Evolutionary conservation across 2,329 filamentous ascomycete genomes (phyloP).

Genomic region (Claviceps sp.): DNA sequence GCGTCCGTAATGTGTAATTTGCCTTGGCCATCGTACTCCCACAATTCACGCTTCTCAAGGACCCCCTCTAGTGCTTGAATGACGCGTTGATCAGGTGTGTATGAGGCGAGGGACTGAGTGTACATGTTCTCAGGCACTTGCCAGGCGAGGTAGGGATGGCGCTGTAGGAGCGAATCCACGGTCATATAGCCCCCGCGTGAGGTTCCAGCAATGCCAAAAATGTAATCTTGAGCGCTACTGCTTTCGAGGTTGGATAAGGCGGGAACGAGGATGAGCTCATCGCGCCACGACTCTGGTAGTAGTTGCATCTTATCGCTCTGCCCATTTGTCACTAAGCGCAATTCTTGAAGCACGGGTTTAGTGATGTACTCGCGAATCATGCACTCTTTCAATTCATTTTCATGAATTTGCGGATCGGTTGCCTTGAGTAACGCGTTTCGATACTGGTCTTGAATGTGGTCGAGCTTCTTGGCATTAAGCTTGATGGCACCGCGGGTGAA

Average conservation of each 20-base stretch:
- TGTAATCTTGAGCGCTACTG: conserved; percentile 9
- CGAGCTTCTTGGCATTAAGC: conserved; percentile 67
- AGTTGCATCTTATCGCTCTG: not conserved
- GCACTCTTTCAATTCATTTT: conserved; percentile 2
- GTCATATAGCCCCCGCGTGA: conserved; percentile 14
- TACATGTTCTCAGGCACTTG: conserved; percentile 19
- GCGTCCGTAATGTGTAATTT: conserved; percentile 8
- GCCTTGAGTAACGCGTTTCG: conserved; percentile 19
- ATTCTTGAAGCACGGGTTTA: conserved; percentile 11
- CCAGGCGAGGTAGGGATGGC: conserved; percentile 26
- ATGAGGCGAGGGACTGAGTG: conserved; percentile 12
- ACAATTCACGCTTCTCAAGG: conserved; percentile 8
- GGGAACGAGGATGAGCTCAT: conserved; percentile 15
- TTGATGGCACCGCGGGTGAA: conserved; percentile 86
- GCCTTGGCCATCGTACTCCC: conserved; percentile 2
- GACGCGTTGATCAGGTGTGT: conserved; percentile 9
- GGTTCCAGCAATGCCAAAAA: conserved; percentile 10
- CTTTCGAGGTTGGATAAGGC: conserved; percentile 8
- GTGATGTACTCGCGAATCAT: conserved; percentile 14
- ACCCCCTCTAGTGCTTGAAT: conserved; percentile 14
- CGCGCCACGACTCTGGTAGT: conserved; percentile 11
- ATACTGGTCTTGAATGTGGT: conserved; percentile 64
- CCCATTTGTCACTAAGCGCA: conserved; percentile 13
- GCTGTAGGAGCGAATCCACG: conserved; percentile 11
- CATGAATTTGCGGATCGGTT: conserved; percentile 7